These are phyloP conservation scores for Musa acuminata DNA, from an alignment of 176 grass and related monocot genomes.

Conservation along the genomic window DNA sequence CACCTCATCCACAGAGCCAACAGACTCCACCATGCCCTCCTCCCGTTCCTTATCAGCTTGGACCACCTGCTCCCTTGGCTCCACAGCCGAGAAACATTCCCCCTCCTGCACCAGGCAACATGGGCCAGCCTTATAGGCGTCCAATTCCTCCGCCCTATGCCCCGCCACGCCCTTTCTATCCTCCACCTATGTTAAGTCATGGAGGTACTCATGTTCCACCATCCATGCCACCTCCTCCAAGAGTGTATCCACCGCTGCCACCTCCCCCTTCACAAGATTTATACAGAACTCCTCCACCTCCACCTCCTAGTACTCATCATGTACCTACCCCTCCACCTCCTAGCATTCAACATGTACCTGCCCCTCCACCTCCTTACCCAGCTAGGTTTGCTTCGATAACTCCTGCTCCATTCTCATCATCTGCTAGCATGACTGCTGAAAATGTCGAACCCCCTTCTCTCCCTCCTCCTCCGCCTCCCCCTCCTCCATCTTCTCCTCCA, in stretches of 20 bases:
- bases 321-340: background rate
- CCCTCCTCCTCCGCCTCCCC: background rate
- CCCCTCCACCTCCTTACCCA: slow-evolving; percentile 1
- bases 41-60: background rate
- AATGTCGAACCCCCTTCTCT: background rate
- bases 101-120: slow-evolving; percentile 15
- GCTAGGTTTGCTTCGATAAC: background rate
- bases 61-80: background rate
- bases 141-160: background rate
- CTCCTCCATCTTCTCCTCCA: slow-evolving; percentile 11
- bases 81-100: background rate
- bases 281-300: background rate
- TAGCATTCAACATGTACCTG: background rate
- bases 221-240: slow-evolving; percentile 2
- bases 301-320: background rate
- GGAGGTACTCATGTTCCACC: background rate
- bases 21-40: background rate
- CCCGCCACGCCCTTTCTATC: background rate
- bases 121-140: slow-evolving; percentile 9
- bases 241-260: background rate
- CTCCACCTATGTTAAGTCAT: slow-evolving; percentile 9
- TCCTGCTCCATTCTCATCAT: background rate
- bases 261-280: slow-evolving; percentile 5
- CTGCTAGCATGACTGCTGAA: background rate
- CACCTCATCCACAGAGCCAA: background rate